Conservation (phyloP, 495 filamentous ascomycete genomes). For the Hypoxylon fragiforme region DNA sequence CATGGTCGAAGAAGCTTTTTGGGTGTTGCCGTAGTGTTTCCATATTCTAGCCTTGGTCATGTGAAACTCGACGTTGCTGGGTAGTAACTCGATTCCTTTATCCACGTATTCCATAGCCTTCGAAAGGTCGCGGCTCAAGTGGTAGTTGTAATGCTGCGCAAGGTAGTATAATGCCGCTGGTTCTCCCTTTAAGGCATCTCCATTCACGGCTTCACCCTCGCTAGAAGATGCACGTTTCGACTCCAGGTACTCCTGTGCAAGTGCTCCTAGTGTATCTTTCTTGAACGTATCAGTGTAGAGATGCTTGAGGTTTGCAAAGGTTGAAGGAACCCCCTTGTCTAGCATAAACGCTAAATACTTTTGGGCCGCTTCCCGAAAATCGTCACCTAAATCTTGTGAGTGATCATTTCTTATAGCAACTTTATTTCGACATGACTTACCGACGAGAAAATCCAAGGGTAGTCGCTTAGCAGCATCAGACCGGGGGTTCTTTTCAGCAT, state of each 20-base stretch:
- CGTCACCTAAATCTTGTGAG: conserved; percentile 59
- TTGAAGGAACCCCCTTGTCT: conserved; percentile 92
- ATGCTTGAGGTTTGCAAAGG: conserved; percentile 93
- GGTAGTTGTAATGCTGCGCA: conserved; percentile 94
- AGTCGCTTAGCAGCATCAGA: conserved; percentile 84
- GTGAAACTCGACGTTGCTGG: conserved; percentile 84
- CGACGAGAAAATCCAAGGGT: conserved; percentile 87
- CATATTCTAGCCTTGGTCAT: conserved; percentile 95
- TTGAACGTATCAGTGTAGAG: conserved; percentile 80
- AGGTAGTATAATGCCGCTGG: conserved; percentile 87
- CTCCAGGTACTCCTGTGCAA: conserved; percentile 78
- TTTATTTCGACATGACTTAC: conserved; percentile 41
- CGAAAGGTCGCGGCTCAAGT: conserved; percentile 76
- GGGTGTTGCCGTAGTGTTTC: conserved; percentile 83
- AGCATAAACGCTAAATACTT: conserved; percentile 84
- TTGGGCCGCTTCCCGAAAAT: conserved; percentile 79
- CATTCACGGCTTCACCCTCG: conserved; percentile 48
- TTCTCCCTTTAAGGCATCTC: conserved; percentile 65
- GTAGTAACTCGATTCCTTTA: conserved; percentile 74
- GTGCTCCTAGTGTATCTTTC: conserved; percentile 68
- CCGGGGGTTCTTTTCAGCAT: conserved; percentile 76
- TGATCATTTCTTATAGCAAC: neutral
- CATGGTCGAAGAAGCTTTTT: conserved; percentile 86
- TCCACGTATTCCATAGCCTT: conserved; percentile 84
- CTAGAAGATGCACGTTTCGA: conserved; percentile 53